Evolutionary conservation across 2,329 filamentous ascomycete species (phyloP).

Genomic region (Davidsoniella australis): DNA sequence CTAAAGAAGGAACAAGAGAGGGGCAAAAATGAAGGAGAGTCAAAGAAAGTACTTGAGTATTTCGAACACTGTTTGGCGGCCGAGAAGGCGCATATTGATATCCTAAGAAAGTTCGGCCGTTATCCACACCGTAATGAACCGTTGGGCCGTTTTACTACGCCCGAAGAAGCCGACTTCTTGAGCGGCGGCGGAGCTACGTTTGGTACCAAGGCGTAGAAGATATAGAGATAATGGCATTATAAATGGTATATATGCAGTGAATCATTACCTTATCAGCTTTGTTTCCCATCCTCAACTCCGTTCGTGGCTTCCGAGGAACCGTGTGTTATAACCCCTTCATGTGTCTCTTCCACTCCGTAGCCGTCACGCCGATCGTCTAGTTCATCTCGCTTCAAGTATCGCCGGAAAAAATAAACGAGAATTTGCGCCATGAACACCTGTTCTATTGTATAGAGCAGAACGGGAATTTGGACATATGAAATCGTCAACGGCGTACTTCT

Average conservation of each 20-base stretch:
- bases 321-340: slow-evolving; percentile 3
- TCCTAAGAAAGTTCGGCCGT: slow-evolving; percentile 36
- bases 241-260: not conserved
- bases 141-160: slow-evolving; percentile 30
- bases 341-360: slow-evolving; percentile 11
- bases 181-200: slow-evolving; percentile 27
- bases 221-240: not conserved
- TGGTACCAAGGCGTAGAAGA: slow-evolving; percentile 7
- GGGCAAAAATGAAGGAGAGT: slow-evolving; percentile 1
- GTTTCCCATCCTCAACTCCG: not conserved
- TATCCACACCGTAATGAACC: slow-evolving; percentile 41
- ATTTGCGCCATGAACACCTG: slow-evolving; percentile 32
- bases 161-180: slow-evolving; percentile 33
- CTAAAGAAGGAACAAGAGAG: slow-evolving; percentile 14
- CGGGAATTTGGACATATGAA: slow-evolving; percentile 44
- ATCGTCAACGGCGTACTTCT: slow-evolving; percentile 35
- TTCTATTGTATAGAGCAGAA: slow-evolving; percentile 44
- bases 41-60: slow-evolving; percentile 14
- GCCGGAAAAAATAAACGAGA: slow-evolving; percentile 29
- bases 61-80: slow-evolving; percentile 3
- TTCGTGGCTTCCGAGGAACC: not conserved
- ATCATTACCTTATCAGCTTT: not conserved
- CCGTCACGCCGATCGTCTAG: slow-evolving; percentile 2
- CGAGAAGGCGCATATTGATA: slow-evolving; percentile 29
- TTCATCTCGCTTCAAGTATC: slow-evolving; percentile 22